phyloP scores from a whole-genome alignment of 495 filamentous ascomycete species.

The Xylaria telfairii region DNA sequence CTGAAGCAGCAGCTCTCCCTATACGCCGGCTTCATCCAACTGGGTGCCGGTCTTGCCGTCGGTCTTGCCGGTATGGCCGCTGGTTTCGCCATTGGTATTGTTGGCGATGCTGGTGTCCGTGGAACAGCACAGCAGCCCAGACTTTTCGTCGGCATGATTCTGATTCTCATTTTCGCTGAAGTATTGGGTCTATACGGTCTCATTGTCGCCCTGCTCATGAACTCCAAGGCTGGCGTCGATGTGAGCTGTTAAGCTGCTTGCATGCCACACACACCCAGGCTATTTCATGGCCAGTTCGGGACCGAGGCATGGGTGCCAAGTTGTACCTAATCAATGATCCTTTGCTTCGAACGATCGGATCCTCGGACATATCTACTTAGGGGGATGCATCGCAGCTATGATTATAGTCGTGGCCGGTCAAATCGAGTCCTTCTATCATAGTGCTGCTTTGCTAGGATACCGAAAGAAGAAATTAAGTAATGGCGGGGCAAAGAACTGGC shows the following conservation, averaged over 20 bases:
- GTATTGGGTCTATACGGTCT: conserved; percentile 98
- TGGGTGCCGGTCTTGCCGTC: conserved; percentile 95
- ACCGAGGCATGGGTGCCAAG: conserved; percentile 32
- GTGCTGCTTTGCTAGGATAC: conserved; percentile 26
- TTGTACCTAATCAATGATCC: conserved; percentile 31
- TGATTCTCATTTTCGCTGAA: conserved; percentile 99
- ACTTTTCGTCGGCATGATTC: conserved; percentile 99
- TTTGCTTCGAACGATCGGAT: conserved; percentile 19
- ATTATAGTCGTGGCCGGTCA: conserved; percentile 36
- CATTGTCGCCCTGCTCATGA: conserved; percentile 98
- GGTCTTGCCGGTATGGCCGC: conserved; percentile 97
- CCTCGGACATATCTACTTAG: conserved; percentile 19
- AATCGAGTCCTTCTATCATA: conserved; percentile 11
- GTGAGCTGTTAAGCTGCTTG: conserved; percentile 44
- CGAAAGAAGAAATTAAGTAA: conserved; percentile 50
- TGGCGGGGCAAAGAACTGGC: conserved; percentile 42
- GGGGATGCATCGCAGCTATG: conserved; percentile 36
- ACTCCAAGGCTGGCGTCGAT: conserved; percentile 74
- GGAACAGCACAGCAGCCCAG: conserved; percentile 97
- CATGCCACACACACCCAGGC: neutral
- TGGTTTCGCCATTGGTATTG: conserved; percentile 98
- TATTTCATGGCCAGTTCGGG: conserved; percentile 19
- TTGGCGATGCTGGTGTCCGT: conserved; percentile 98
- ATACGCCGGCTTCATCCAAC: conserved; percentile 95
- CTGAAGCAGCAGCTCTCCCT: conserved; percentile 82